phyloP scores from a whole-genome alignment of 805 yeast genomes.

The Candida ascalaphidarum region DNA sequence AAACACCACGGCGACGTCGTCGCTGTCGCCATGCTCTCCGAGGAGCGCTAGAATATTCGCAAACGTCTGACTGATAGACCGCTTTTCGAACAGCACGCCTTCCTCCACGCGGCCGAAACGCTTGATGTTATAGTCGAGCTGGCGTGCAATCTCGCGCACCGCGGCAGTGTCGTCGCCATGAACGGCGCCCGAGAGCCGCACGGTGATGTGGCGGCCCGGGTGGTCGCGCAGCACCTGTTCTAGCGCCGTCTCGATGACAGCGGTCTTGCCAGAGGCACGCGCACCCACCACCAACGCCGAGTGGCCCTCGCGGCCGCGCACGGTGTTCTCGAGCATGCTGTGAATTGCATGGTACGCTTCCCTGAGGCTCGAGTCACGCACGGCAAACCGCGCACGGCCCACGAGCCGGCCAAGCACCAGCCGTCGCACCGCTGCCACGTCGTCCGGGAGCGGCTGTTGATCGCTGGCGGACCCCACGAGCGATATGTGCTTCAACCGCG shows the following conservation, averaged over 20 bases:
- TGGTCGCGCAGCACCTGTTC: slow-evolving; percentile 30
- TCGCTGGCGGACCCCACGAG: too few relatives aligned
- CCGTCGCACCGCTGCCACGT: too few relatives aligned
- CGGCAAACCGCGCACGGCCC: too few relatives aligned
- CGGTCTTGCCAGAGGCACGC: slow-evolving; percentile 66
- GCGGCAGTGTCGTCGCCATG: slow-evolving; percentile 76
- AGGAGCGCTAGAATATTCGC: slow-evolving; percentile 46
- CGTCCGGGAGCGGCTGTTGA: too few relatives aligned
- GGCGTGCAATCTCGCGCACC: slow-evolving; percentile 77
- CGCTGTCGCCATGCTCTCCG: slow-evolving; percentile 23
- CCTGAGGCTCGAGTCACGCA: too few relatives aligned
- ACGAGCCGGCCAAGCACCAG: too few relatives aligned
- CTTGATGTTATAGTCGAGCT: slow-evolving; percentile 44
- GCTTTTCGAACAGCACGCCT: slow-evolving; percentile 33
- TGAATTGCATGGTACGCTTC: slow-evolving; percentile 43
- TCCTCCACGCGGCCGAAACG: slow-evolving; percentile 7
- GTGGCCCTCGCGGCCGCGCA: slow-evolving; percentile 65
- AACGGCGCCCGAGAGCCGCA: slow-evolving; percentile 59
- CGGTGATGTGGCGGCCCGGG: slow-evolving; percentile 46
- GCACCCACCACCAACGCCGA: slow-evolving; percentile 80
- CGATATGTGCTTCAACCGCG: too few relatives aligned
- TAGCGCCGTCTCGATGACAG: slow-evolving; percentile 52
- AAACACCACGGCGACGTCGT: slow-evolving; percentile 53
- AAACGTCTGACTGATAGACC: slow-evolving; percentile 54
- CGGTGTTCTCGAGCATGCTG: slow-evolving; percentile 52